Percentiles rank a stretch among this genome's conserved stretches.
These are phyloP conservation scores for Phanerochaete carnosa DNA, from an alignment of 768 basidiomycete species.

Conservation along the genomic window DNA sequence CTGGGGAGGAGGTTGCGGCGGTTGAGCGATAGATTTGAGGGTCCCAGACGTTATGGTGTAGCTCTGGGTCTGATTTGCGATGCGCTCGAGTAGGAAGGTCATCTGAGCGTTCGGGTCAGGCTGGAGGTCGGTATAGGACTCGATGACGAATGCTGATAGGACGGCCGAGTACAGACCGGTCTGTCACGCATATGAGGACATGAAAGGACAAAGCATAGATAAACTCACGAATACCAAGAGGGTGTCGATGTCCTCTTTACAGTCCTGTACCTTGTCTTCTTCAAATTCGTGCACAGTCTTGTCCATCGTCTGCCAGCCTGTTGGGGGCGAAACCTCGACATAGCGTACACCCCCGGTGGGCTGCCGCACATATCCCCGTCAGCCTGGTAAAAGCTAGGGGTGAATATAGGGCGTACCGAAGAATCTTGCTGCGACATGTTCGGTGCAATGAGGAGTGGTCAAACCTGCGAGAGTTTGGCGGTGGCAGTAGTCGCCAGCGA, in stretches of 20 bases:
- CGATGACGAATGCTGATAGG: slow-evolving; percentile 12
- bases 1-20: background rate
- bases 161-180: slow-evolving; percentile 15
- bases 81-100: background rate
- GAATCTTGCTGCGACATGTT: no score
- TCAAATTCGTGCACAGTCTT: background rate
- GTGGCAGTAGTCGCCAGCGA: no score
- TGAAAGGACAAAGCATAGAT: no score
- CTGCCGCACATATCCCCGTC: no score
- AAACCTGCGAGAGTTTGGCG: no score
- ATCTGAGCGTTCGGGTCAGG: background rate
- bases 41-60: background rate
- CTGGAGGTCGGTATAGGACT: slow-evolving; percentile 8
- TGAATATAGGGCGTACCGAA: no score
- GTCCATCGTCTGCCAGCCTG: background rate
- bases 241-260: slow-evolving; percentile 5
- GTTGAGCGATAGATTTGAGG: background rate
- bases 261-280: background rate
- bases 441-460: no score
- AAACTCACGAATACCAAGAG: background rate
- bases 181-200: no score
- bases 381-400: no score
- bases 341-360: background rate
- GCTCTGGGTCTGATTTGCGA: background rate
- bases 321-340: background rate